These are phyloP conservation scores for Rickenella mellea DNA, from an alignment of 768 basidiomycete species.

Conservation along the genomic window DNA sequence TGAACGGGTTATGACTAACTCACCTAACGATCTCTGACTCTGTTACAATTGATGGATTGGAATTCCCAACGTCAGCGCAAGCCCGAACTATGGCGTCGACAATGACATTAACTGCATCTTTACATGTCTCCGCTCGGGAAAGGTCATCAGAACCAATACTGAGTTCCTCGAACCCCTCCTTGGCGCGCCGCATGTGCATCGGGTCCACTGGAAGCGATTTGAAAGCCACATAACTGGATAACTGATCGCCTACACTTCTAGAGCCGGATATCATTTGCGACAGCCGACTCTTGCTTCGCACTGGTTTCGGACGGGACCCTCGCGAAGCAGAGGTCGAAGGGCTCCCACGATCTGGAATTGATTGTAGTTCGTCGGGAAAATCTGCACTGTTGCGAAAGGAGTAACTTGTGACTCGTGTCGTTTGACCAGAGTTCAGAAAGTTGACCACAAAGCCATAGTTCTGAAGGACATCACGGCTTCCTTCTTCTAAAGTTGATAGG, in stretches of 20 bases:
- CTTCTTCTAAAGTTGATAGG: conserved; percentile 85
- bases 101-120: conserved; percentile 67
- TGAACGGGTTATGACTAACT: conserved; percentile 15
- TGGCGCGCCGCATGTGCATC: conserved; percentile 33
- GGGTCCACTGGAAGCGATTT: conserved; percentile 72
- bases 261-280: conserved; percentile 25
- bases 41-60: conserved; percentile 37
- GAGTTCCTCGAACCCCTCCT: conserved; percentile 44
- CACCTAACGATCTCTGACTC: conserved; percentile 77
- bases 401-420: conserved; percentile 76
- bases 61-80: conserved; percentile 52
- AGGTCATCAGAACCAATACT: conserved; percentile 62
- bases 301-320: background rate
- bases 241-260: conserved; percentile 16
- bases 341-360: background rate
- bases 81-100: conserved; percentile 61
- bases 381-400: conserved; percentile 66
- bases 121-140: conserved; percentile 54
- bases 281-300: conserved; percentile 6
- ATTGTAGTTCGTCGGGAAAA: conserved; percentile 8
- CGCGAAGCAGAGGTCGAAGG: background rate
- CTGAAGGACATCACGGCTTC: conserved; percentile 78
- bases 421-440: conserved; percentile 67
- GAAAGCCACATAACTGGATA: conserved; percentile 57
- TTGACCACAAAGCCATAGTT: conserved; percentile 81